Base-by-base conservation (phyloP, 139 green algal species). In the Micractinium sp. region DNA sequence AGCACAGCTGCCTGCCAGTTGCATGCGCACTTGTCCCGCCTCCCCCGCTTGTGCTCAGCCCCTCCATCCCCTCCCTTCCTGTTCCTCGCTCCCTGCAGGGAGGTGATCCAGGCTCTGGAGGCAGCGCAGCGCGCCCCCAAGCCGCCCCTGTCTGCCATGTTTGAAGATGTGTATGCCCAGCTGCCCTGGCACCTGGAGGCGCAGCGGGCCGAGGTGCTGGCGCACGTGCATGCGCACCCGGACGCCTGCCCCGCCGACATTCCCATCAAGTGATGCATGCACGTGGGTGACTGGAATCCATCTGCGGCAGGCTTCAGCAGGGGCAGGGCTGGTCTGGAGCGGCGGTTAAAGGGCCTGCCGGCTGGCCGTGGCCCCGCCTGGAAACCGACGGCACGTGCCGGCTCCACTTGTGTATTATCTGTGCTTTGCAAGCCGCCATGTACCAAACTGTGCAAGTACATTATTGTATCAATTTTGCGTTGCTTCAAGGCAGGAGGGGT, bases 121-220 rank as follows among this genome's bases (percentile, higher is more conserved):
- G 83, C 73, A 27, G 95, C 96, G 9, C 93, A 92, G 33, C 91
- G 90, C 35, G 92, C 93, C 85, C 83, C 89, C 69, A 97, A 97
- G 93, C 89, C 94, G 15, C 88, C 94, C 0, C 63, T 98, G 41
- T 93, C 89, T 4, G 77, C 92, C 22, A 81, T 98, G 85, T 98
- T 98, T 81, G 93, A 84, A 0, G 96, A 98, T 77, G 96, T 99
- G 22, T 99, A 99, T 89, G 91, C 89, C 1, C 61, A 89, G 23
- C 81, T 97, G 93, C 96, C 96, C 0, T 91, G 88, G 89, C 88
- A 97, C 82, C 88, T 98, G 35, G 39, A 92, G 76, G 91, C 95
- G 78, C 96, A 98, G 91, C 75, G 90, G 85, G 35, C 90, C 0
- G 93, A 95, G 36, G 94, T 94, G n/a, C 73, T 94, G n/a, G 85